Conservation (phyloP, 805 yeast species). For the Cephaloascus albidus region DNA sequence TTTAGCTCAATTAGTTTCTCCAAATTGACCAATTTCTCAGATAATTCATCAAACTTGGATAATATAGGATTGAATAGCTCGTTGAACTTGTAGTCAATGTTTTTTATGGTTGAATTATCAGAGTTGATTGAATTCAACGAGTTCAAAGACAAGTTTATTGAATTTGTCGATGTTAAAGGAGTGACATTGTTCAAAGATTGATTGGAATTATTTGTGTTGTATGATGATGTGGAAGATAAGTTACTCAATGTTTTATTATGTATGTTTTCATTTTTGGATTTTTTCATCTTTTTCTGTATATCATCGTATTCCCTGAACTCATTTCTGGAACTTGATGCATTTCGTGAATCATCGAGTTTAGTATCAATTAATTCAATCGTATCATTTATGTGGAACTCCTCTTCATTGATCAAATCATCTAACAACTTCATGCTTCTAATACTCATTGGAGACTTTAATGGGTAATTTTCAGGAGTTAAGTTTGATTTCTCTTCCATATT, state of each 20-base stretch:
- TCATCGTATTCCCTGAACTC: too few relatives aligned
- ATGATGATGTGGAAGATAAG: not conserved
- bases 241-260: not conserved
- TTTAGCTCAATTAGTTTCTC: slow-evolving; percentile 15
- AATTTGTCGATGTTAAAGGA: slow-evolving; percentile 11
- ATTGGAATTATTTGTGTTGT: not conserved
- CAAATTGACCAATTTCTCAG: slow-evolving; percentile 29
- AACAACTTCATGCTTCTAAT: slow-evolving; percentile 19
- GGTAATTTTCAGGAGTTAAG: not conserved
- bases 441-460: not conserved
- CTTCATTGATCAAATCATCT: slow-evolving; percentile 18
- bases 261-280: not conserved
- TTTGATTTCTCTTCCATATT: not conserved
- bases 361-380: not conserved
- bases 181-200: slow-evolving; percentile 2
- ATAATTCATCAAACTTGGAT: slow-evolving; percentile 33
- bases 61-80: slow-evolving; percentile 52
- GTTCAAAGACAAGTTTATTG: slow-evolving; percentile 9
- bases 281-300: too few relatives aligned
- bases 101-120: not conserved
- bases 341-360: not conserved
- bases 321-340: not conserved
- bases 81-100: slow-evolving; percentile 20
- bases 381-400: slow-evolving; percentile 1
- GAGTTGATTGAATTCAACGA: slow-evolving; percentile 1